These are phyloP conservation scores for Moricandia arvensis DNA, from an alignment of 345 rosid species.

Conservation along the genomic window DNA sequence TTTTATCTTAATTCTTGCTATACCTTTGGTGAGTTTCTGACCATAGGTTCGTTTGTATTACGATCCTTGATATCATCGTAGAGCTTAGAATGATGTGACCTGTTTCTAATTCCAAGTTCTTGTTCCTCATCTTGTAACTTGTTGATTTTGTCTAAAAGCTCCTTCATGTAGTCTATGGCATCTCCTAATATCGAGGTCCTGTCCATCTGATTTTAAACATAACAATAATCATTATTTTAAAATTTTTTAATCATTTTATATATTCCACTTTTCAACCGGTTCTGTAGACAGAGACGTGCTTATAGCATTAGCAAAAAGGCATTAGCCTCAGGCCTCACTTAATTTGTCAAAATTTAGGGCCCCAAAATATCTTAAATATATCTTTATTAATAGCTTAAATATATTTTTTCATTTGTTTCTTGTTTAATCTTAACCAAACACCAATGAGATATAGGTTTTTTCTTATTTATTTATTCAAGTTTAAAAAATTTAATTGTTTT, in stretches of 20 bases:
- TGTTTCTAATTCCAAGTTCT: constrained; percentile 34
- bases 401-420: too few species aligned
- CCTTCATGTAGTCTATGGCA: constrained; percentile 71
- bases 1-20: constrained; percentile 5
- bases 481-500: too few species aligned
- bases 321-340: too few species aligned
- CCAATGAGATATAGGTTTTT: too few species aligned
- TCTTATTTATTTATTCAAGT: too few species aligned
- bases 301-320: too few species aligned
- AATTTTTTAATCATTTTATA: not conserved
- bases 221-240: constrained; percentile 10
- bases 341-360: too few species aligned
- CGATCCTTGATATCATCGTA: constrained; percentile 45
- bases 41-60: constrained; percentile 50
- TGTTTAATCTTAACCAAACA: too few species aligned
- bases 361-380: too few species aligned
- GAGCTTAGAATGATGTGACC: constrained; percentile 29
- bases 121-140: constrained; percentile 55
- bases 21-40: constrained; percentile 92
- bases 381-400: too few species aligned
- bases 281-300: too few species aligned
- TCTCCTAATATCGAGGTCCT: constrained; percentile 69
- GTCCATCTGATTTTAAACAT: constrained; percentile 51
- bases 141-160: constrained; percentile 59
- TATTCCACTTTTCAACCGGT: constrained; percentile 21